Conservation (phyloP, 768 basidiomycete genomes). For the Suillus subluteus region DNA sequence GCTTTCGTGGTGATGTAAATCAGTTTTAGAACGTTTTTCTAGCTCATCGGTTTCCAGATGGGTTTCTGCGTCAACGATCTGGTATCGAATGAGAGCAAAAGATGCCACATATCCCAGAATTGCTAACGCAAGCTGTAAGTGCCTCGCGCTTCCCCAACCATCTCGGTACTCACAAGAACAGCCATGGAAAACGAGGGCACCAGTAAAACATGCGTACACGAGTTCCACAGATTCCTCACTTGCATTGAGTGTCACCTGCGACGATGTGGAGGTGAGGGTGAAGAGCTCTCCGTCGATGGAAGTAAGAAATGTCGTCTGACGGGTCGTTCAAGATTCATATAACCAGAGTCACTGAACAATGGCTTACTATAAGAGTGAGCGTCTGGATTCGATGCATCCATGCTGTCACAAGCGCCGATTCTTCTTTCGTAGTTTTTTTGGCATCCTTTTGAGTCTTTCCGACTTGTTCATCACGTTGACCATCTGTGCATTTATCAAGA, state of each 20-base stretch:
- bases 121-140: conserved; percentile 16
- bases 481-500: neutral
- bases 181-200: conserved; percentile 35
- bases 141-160: neutral
- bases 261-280: conserved; percentile 26
- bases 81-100: conserved; percentile 33
- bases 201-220: conserved; percentile 32
- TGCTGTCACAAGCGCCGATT: conserved; percentile 23
- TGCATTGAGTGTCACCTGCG: conserved; percentile 18
- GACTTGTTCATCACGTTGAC: neutral
- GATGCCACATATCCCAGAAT: conserved; percentile 33
- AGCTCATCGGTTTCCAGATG: neutral
- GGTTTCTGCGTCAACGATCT: conserved; percentile 20
- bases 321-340: neutral
- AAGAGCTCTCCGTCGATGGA: conserved; percentile 33
- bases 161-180: conserved; percentile 27
- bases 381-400: conserved; percentile 33
- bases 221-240: conserved; percentile 22
- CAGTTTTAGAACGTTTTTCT: too few species aligned
- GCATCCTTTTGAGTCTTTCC: neutral
- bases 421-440: neutral
- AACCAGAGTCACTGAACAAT: neutral
- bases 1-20: too few species aligned
- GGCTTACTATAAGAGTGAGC: conserved; percentile 30
- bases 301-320: conserved; percentile 33